phyloP scores from a whole-genome alignment of 257 asterid genomes.

The Nicotiana noctiflora region DNA sequence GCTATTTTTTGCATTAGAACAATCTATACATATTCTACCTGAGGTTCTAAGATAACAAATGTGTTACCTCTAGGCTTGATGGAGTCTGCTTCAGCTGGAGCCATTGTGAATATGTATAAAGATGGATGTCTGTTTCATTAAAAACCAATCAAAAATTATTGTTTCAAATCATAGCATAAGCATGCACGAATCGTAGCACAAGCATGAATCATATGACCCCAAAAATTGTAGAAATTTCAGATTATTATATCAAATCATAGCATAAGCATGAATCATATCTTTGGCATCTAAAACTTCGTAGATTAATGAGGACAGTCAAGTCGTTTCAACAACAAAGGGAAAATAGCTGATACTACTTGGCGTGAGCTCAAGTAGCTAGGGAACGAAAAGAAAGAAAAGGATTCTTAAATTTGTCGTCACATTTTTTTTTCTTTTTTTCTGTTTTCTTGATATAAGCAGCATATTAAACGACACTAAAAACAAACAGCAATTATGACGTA shows the following conservation, averaged over 20 bases:
- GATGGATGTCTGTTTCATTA: conserved; percentile 3
- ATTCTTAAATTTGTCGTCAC: not conserved
- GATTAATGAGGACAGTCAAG: not conserved
- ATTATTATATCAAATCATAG: not conserved
- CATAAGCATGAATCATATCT: not conserved
- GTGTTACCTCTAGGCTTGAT: conserved; percentile 15
- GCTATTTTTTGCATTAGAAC: not conserved
- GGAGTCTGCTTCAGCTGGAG: conserved; percentile 14
- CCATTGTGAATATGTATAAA: conserved; percentile 1
- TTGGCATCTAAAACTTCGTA: not conserved
- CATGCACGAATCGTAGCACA: not conserved
- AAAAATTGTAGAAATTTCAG: not conserved
- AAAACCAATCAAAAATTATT: not conserved
- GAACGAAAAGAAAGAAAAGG: not conserved
- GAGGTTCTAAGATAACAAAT: not conserved
- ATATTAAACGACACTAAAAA: not conserved
- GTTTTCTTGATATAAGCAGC: not conserved
- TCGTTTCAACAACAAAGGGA: not conserved
- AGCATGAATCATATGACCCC: not conserved
- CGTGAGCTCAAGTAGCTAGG: not conserved
- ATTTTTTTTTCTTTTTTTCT: not conserved
- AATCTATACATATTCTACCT: not conserved
- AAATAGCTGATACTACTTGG: not conserved
- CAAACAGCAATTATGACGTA: not conserved
- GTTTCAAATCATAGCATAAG: not conserved